Conservation (phyloP, 176 grass and related monocot species). For the Oryza glaberrima region DNA sequence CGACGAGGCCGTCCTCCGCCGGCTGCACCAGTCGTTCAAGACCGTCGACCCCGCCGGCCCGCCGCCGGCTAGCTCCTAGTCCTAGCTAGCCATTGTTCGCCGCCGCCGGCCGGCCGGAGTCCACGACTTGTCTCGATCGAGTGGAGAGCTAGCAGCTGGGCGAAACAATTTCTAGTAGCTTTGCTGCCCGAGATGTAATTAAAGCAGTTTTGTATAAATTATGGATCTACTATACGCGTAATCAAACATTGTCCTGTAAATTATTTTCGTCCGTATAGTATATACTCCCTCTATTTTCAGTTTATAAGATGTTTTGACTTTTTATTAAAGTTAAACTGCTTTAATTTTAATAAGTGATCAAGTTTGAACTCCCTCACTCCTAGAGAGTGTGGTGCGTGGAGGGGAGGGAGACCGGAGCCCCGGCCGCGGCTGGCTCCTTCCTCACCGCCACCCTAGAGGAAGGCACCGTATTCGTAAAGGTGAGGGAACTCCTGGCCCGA, state of each 20-base stretch:
- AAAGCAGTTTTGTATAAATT: constrained; percentile 49
- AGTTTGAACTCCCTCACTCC: no score
- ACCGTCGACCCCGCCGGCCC: constrained; percentile 52
- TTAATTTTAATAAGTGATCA: no score
- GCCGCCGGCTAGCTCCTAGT: constrained; percentile 9
- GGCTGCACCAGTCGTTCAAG: constrained; percentile 83
- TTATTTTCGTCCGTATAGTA: neutral
- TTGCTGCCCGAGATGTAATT: constrained; percentile 13
- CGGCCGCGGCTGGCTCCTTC: no score
- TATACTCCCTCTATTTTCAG: neutral
- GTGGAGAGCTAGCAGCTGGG: neutral
- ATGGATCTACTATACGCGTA: neutral
- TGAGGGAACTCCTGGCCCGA: no score
- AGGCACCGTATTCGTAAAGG: no score
- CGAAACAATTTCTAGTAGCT: neutral
- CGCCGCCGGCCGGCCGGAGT: neutral
- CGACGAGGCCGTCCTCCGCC: constrained; percentile 80
- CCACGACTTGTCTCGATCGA: neutral
- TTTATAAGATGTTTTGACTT: no score
- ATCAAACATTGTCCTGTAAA: neutral
- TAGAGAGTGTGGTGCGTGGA: no score
- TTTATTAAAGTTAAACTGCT: no score
- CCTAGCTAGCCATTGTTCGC: neutral
- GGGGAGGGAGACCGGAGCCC: no score
- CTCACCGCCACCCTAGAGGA: no score